Percentiles rank a stretch among this genome's conserved stretches.
These are phyloP conservation scores for Oropetium thomaeum DNA, from an alignment of 176 grass and related monocot genomes.

Conservation along the genomic window DNA sequence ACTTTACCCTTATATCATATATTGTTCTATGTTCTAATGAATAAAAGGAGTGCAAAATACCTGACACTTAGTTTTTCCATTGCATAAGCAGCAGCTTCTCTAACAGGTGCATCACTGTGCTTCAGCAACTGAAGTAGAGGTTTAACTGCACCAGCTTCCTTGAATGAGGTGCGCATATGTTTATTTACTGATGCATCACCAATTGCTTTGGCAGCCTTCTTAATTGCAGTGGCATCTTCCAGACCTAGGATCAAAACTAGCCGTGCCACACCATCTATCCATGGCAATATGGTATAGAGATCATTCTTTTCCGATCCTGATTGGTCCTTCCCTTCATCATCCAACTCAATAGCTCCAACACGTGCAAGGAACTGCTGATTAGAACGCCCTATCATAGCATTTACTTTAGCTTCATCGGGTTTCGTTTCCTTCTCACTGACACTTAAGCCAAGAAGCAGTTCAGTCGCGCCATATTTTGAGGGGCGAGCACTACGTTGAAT, in stretches of 20 bases:
- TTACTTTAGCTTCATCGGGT: slow-evolving; percentile 51
- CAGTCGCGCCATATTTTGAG: slow-evolving; percentile 74
- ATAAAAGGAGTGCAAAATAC: slow-evolving; percentile 25
- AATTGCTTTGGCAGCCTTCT: slow-evolving; percentile 56
- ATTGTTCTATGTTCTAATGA: neutral
- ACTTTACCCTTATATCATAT: neutral
- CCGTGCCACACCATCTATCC: slow-evolving; percentile 65
- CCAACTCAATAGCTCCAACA: slow-evolving; percentile 69
- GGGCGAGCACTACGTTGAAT: slow-evolving; percentile 50
- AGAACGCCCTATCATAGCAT: slow-evolving; percentile 73
- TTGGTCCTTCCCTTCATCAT: slow-evolving; percentile 48
- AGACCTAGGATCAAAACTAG: slow-evolving; percentile 73
- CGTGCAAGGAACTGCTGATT: slow-evolving; percentile 72
- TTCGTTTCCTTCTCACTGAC: slow-evolving; percentile 39
- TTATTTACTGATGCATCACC: slow-evolving; percentile 65
- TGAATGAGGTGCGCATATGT: slow-evolving; percentile 60
- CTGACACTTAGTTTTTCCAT: slow-evolving; percentile 61
- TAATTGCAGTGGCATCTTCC: slow-evolving; percentile 57
- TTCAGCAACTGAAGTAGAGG: slow-evolving; percentile 59
- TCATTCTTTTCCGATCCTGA: slow-evolving; percentile 39
- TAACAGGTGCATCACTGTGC: slow-evolving; percentile 41
- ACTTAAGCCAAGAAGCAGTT: slow-evolving; percentile 70
- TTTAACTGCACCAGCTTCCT: slow-evolving; percentile 62
- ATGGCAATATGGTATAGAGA: slow-evolving; percentile 65
- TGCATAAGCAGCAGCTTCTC: slow-evolving; percentile 51